Evolutionary conservation across 805 yeast species (phyloP).

Genomic region (Myxozyma vanderwaltii): DNA sequence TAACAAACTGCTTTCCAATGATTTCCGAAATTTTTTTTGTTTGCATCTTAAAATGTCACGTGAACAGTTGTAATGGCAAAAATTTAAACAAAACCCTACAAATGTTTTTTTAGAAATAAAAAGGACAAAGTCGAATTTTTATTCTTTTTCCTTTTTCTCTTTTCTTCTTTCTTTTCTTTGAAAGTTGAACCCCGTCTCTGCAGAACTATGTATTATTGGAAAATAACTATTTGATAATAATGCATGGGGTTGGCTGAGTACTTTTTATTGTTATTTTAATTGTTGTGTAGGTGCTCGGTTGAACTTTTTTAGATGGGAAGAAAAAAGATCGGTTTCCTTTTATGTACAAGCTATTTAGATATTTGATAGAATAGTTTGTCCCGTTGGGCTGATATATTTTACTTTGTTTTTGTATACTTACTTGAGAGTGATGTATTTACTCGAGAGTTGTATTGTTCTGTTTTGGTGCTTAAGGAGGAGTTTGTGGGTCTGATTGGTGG

Average conservation of each 20-base stretch:
- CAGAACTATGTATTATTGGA: not conserved
- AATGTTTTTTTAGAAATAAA: not conserved
- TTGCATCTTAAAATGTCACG: no score
- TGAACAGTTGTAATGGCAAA: no score
- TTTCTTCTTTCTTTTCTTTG: constrained; percentile 23
- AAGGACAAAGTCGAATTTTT: no score
- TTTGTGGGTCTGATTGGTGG: no score
- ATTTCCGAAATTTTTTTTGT: constrained; percentile 3
- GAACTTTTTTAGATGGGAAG: constrained; percentile 21
- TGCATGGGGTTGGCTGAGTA: constrained; percentile 11
- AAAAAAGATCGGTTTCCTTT: constrained; percentile 19
- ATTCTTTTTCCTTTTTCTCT: not conserved
- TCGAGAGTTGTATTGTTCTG: not conserved
- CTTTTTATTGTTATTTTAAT: not conserved
- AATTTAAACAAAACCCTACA: no score
- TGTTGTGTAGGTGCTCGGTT: constrained; percentile 10
- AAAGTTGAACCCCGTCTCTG: constrained; percentile 30
- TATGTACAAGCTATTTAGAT: constrained; percentile 20
- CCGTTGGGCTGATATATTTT: constrained; percentile 30
- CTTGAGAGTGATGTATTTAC: not conserved
- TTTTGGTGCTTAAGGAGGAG: not conserved
- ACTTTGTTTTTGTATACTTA: not conserved
- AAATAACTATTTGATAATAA: not conserved
- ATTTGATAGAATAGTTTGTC: constrained; percentile 15
- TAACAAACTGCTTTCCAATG: no score